phyloP scores from a whole-genome alignment of 2,329 filamentous ascomycete genomes.

The Fusarium odoratissimum region DNA sequence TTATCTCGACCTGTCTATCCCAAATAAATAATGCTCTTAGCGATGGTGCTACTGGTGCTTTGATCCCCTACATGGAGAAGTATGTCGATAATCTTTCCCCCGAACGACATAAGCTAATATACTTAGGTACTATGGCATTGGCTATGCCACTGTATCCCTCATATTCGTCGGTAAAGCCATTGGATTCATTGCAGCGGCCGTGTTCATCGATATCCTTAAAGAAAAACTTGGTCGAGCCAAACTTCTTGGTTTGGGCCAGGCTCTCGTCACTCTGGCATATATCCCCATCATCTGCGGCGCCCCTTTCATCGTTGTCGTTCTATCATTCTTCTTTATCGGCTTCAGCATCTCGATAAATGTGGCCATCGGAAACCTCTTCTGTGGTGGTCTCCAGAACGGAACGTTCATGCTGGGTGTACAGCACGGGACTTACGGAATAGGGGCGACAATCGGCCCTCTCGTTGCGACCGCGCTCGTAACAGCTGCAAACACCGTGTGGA shows the following conservation, averaged over 20 bases:
- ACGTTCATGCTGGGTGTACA: slow-evolving; percentile 69
- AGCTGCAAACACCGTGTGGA: slow-evolving; percentile 69
- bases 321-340: slow-evolving; percentile 76
- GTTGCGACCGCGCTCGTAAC: slow-evolving; percentile 80
- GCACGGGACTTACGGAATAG: slow-evolving; percentile 76
- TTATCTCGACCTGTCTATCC: slow-evolving; percentile 72
- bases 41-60: slow-evolving; percentile 79
- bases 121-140: slow-evolving; percentile 73
- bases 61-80: slow-evolving; percentile 84
- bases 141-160: slow-evolving; percentile 81
- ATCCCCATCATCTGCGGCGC: slow-evolving; percentile 73
- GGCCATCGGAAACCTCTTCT: slow-evolving; percentile 70
- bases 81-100: slow-evolving; percentile 44
- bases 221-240: slow-evolving; percentile 72
- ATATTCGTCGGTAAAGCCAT: slow-evolving; percentile 84
- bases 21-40: slow-evolving; percentile 78
- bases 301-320: slow-evolving; percentile 75
- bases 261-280: slow-evolving; percentile 70
- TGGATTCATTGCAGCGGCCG: slow-evolving; percentile 80
- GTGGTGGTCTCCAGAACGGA: slow-evolving; percentile 63
- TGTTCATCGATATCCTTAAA: slow-evolving; percentile 73
- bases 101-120: background rate
- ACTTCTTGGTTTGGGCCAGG: slow-evolving; percentile 69
- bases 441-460: slow-evolving; percentile 75
- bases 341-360: slow-evolving; percentile 67